A percentile compares a stretch with the other conserved stretches of the same genome.
phyloP scores from a whole-genome alignment of 371 early-diverging fungal species.

The Mortierella polycephala region DNA sequence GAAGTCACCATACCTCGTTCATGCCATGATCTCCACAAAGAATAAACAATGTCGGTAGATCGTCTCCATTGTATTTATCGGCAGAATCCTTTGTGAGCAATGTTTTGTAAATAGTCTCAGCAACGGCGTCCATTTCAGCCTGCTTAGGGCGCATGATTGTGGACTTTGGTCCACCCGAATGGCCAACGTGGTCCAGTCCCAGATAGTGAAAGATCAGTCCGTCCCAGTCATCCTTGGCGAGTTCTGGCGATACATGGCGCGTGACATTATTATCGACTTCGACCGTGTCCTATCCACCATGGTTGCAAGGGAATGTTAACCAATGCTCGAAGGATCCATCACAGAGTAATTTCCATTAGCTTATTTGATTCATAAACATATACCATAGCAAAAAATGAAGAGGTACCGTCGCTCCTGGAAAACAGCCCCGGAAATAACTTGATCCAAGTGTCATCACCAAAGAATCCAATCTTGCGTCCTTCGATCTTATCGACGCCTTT shows the following conservation, averaged over 20 bases:
- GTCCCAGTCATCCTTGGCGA: slow-evolving; percentile 79
- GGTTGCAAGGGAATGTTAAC: neutral
- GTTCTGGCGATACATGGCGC: slow-evolving; percentile 74
- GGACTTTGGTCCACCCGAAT: slow-evolving; percentile 86
- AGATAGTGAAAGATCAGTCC: slow-evolving; percentile 90
- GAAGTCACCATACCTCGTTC: slow-evolving; percentile 75
- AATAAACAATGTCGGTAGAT: slow-evolving; percentile 85
- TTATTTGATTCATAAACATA: neutral
- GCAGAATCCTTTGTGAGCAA: slow-evolving; percentile 39
- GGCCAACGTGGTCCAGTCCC: slow-evolving; percentile 96
- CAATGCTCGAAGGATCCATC: neutral
- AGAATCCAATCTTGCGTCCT: slow-evolving; percentile 71
- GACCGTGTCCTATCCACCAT: slow-evolving; percentile 68
- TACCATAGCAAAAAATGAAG: slow-evolving; percentile 82
- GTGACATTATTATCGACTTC: slow-evolving; percentile 86
- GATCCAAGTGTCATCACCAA: slow-evolving; percentile 98
- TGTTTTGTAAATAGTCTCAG: slow-evolving; percentile 63
- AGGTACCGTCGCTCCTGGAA: slow-evolving; percentile 75
- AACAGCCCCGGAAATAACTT: slow-evolving; percentile 81
- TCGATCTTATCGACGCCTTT: neutral
- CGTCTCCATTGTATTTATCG: neutral
- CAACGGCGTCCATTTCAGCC: slow-evolving; percentile 80
- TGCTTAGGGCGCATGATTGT: slow-evolving; percentile 83
- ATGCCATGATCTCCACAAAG: slow-evolving; percentile 99
- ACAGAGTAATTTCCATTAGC: no score